Evolutionary conservation across 768 basidiomycete species (phyloP), one percentile per base, ranked within the genome.

Genomic region (Pulveroboletus sp.): DNA sequence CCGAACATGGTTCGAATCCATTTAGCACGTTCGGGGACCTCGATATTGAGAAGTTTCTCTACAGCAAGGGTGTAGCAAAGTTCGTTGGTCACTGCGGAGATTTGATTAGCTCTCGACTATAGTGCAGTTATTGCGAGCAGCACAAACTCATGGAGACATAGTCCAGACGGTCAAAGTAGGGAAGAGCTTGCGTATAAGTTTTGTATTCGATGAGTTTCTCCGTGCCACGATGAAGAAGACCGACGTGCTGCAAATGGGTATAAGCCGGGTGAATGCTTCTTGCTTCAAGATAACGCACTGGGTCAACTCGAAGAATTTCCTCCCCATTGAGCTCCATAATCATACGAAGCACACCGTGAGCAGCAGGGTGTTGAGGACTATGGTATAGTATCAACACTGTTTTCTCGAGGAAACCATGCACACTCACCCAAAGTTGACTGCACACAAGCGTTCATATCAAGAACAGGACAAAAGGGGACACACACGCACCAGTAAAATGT

Each of bases 131-230:
- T 20, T 12, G 9, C n/a, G 16, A 16, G 41, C 9, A 33, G 73
- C 12, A 57, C 90, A 38, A 62, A 94, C 93, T 99, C 97, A 97
- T 98, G 41, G 95, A 97, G 45, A 98, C 95, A 60, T 99, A 99
- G 75, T 99, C 97, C 51, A 98, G 78, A 60, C 97, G 92, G 68
- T 99, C 97, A 65, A 99, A 99, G 73, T 99, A 98, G 1, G 97
- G 97, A 17, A 98, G 74, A 1, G 97, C 97, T 74, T 99, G 97
- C 6, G 84, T 90, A 64, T 98, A 98, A 1, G 87, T 97, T 75
- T 99, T 99, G 79, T 94, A 95, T 70, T 98, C 97, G 54, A 98
- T 98, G 43, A 99, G 79, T 70, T 98, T 98, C 70, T 99, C 97
- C 17, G 95, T 99, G 19, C 95, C 97, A 57, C 97, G 84, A 70